A percentile compares a stretch with the other conserved stretches of the same genome.
phyloP scores from a whole-genome alignment of 1,284 basidiomycete genomes.

The Cutaneotrichosporon sp. region DNA sequence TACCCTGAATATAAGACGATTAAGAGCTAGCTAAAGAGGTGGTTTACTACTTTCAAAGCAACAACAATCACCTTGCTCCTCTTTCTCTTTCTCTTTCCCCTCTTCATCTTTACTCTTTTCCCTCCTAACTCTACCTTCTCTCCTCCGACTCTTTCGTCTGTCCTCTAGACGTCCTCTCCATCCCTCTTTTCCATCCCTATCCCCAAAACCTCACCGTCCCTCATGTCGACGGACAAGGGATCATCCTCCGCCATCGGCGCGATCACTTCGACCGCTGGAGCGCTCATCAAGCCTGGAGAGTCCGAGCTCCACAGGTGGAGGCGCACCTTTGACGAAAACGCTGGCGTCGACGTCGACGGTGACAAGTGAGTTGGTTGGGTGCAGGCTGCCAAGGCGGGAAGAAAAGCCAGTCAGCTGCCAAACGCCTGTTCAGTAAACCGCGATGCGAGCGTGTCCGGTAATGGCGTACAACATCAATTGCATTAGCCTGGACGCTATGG shows the following conservation, averaged over 20 bases:
- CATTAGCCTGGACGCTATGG: background rate
- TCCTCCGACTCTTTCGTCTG: background rate
- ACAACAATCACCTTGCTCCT: background rate
- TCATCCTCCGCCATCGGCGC: slow-evolving; percentile 11
- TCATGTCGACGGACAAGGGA: slow-evolving; percentile 16
- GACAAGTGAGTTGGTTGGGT: slow-evolving; percentile 67
- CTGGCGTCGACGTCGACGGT: slow-evolving; percentile 66
- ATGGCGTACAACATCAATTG: background rate
- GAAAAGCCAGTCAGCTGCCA: too few species aligned
- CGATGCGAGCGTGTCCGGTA: background rate
- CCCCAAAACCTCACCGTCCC: background rate
- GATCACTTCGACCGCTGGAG: slow-evolving; percentile 36
- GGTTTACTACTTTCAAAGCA: background rate
- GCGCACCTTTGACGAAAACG: slow-evolving; percentile 77
- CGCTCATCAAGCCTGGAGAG: slow-evolving; percentile 68
- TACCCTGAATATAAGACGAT: background rate
- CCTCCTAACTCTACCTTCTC: background rate
- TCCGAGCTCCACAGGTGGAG: slow-evolving; percentile 81
- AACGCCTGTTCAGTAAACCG: background rate
- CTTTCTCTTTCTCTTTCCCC: slow-evolving; percentile 13
- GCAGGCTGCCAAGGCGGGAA: background rate
- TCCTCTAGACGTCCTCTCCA: background rate
- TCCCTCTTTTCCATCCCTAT: background rate
- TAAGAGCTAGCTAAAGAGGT: too few species aligned
- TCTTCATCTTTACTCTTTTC: background rate